Evolutionary conservation across 2,329 filamentous ascomycete species (phyloP).

Genomic region (Pseudonectria buxi): DNA sequence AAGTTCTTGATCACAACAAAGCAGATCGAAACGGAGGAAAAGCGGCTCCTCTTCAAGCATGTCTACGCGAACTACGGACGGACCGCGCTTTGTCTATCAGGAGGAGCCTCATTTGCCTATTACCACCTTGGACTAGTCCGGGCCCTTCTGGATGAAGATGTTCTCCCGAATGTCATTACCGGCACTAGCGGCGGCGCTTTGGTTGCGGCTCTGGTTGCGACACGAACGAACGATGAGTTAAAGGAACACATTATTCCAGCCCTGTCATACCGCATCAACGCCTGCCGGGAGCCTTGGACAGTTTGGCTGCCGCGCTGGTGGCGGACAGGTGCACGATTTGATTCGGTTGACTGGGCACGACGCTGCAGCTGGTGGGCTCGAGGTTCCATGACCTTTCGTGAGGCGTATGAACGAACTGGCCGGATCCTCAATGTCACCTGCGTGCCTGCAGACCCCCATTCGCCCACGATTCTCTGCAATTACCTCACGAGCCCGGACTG

Average conservation of each 20-base stretch:
- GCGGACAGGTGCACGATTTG: conserved; percentile 87
- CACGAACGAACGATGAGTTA: conserved; percentile 85
- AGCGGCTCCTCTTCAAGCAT: conserved; percentile 78
- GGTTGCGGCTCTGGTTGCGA: conserved; percentile 79
- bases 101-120: conserved; percentile 90
- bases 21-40: conserved; percentile 64
- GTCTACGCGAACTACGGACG: conserved; percentile 86
- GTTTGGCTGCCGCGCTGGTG: conserved; percentile 84
- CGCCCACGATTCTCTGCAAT: conserved; percentile 85
- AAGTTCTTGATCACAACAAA: conserved; percentile 61
- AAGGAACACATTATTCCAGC: conserved; percentile 79
- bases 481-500: conserved; percentile 94
- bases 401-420: conserved; percentile 90
- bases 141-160: conserved; percentile 76
- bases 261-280: conserved; percentile 75
- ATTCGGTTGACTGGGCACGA: conserved; percentile 84
- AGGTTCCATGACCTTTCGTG: conserved; percentile 87
- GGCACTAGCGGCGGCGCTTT: conserved; percentile 92
- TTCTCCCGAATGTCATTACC: conserved; percentile 89
- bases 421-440: conserved; percentile 94
- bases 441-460: conserved; percentile 92
- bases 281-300: conserved; percentile 70
- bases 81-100: conserved; percentile 86
- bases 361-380: conserved; percentile 83
- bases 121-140: conserved; percentile 94